A percentile compares a stretch with the other conserved stretches of the same genome.
Evolutionary conservation across 2,329 filamentous ascomycete genomes (phyloP).

Genomic region (Thelonectria discophora): DNA sequence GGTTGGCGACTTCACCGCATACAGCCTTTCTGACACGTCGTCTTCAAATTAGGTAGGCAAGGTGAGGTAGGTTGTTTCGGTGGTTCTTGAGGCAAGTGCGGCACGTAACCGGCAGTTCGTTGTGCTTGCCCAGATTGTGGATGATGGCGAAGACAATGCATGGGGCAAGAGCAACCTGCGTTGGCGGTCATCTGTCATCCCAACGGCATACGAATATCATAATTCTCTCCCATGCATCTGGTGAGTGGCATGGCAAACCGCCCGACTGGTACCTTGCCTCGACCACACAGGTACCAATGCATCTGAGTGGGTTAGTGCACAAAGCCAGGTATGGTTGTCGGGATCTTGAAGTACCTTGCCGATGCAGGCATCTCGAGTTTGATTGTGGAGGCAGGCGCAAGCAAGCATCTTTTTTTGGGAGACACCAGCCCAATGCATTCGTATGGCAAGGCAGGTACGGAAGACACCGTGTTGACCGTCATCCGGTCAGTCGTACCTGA

Average conservation of each 20-base stretch:
- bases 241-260: not conserved
- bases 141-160: too few species aligned
- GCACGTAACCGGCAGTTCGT: not conserved
- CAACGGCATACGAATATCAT: too few species aligned
- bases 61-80: too few species aligned
- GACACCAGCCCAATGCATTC: slow-evolving; percentile 4
- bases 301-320: not conserved
- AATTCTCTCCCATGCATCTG: not conserved
- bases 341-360: slow-evolving; percentile 5
- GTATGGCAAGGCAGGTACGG: slow-evolving; percentile 16
- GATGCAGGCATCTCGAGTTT: slow-evolving; percentile 6
- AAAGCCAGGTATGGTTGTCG: slow-evolving; percentile 3
- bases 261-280: not conserved
- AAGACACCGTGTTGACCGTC: slow-evolving; percentile 18
- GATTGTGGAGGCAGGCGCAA: slow-evolving; percentile 16
- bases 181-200: too few species aligned
- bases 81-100: not conserved
- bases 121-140: too few species aligned
- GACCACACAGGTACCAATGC: slow-evolving; percentile 8
- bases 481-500: slow-evolving; percentile 17
- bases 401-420: slow-evolving; percentile 19
- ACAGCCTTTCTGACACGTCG: too few species aligned
- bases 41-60: too few species aligned
- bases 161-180: too few species aligned
- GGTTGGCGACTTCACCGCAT: too few species aligned